Conservation (phyloP, 306 rosid species). For the Lathyrus tuberosus region DNA sequence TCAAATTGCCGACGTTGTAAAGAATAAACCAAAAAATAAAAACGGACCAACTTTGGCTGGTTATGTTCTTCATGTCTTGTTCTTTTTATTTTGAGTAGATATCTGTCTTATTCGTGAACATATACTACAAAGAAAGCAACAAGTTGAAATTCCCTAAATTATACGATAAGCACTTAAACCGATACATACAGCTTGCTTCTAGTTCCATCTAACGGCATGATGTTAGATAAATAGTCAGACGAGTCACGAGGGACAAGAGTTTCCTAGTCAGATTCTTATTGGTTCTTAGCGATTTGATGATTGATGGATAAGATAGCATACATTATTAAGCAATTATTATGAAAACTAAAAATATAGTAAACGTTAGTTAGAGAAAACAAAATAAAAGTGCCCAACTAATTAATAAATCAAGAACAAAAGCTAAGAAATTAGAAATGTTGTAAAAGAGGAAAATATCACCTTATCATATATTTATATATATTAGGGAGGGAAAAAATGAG, state of each 20-base stretch:
- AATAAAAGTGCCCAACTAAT: constrained; percentile 7
- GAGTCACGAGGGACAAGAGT: constrained; percentile 13
- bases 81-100: no score
- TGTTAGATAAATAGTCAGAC: constrained; percentile 1
- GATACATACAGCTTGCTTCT: not conserved
- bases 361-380: constrained; percentile 17
- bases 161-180: constrained; percentile 31
- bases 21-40: constrained; percentile 14
- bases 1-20: constrained; percentile 3
- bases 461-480: constrained; percentile 31
- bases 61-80: constrained; percentile 1
- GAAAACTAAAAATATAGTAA: not conserved
- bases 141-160: constrained; percentile 8
- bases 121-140: constrained; percentile 2
- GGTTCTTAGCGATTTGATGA: not conserved
- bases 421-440: constrained; percentile 27
- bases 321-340: not conserved
- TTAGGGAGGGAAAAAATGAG: constrained; percentile 29
- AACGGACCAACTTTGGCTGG: not conserved
- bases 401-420: constrained; percentile 20
- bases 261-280: constrained; percentile 20
- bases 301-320: constrained; percentile 12
- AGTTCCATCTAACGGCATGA: constrained; percentile 18
- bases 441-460: constrained; percentile 9
- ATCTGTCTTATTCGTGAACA: constrained; percentile 25